Percentiles rank a stretch among this genome's conserved stretches.
Conservation (phyloP, 2,329 filamentous ascomycete species). For the Oidium heveae region DNA sequence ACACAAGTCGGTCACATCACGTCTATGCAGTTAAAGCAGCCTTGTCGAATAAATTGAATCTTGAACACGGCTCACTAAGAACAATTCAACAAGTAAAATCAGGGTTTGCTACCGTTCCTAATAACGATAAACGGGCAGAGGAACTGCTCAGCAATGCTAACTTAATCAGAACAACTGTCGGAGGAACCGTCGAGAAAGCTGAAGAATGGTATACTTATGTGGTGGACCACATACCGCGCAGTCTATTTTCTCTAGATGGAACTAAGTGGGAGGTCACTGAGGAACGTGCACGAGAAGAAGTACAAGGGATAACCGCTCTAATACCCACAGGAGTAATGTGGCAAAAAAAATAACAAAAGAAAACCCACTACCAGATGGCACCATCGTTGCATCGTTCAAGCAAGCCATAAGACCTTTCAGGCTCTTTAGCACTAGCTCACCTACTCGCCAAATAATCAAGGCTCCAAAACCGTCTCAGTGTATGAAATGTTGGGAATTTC, state of each 20-base stretch:
- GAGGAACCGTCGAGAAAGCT: background rate
- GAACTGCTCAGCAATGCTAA: background rate
- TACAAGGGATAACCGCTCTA: background rate
- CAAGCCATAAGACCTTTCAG: background rate
- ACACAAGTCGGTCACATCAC: background rate
- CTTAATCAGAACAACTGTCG: background rate
- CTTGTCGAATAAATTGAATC: background rate
- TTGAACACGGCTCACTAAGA: background rate
- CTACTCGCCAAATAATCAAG: background rate
- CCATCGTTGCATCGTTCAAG: background rate
- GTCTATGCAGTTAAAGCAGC: background rate
- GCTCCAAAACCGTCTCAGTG: background rate
- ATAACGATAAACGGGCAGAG: background rate
- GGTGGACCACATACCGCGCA: background rate
- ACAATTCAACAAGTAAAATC: background rate
- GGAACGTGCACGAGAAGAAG: background rate
- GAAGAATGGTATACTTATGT: background rate
- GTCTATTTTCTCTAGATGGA: background rate
- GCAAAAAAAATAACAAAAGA: background rate
- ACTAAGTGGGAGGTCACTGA: background rate
- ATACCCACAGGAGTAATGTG: background rate
- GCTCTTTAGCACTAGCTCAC: background rate
- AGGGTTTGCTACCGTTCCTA: background rate
- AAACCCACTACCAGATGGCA: background rate
- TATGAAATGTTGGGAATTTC: background rate